Conservation (phyloP, 495 filamentous ascomycete genomes). For the Xylaria intraflava region DNA sequence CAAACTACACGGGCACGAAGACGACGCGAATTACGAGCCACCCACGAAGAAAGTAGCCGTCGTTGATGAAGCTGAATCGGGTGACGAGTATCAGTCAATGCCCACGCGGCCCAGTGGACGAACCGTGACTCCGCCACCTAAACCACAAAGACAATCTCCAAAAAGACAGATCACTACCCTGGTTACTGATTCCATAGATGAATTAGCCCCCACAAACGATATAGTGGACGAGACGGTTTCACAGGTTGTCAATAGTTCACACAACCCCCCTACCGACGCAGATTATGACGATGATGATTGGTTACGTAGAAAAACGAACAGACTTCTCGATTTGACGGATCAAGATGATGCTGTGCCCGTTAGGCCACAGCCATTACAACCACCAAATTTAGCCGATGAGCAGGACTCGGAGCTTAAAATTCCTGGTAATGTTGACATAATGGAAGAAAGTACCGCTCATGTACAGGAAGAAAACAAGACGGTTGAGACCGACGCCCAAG, state of each 20-base stretch:
- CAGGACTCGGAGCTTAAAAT: neutral
- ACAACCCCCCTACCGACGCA: neutral
- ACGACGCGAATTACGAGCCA: constrained; percentile 47
- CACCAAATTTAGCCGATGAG: neutral
- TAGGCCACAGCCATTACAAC: constrained; percentile 15
- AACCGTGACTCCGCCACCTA: neutral
- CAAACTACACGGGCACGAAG: constrained; percentile 43
- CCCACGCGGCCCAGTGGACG: constrained; percentile 25
- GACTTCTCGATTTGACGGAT: constrained; percentile 76
- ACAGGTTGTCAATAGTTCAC: neutral
- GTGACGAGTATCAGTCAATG: constrained; percentile 61
- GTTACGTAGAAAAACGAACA: constrained; percentile 87
- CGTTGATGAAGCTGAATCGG: constrained; percentile 47
- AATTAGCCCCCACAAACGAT: neutral
- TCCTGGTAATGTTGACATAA: neutral
- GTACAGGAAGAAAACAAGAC: constrained; percentile 21
- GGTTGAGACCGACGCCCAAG: constrained; percentile 21
- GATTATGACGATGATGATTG: constrained; percentile 78
- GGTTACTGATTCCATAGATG: neutral
- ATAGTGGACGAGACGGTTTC: constrained; percentile 7
- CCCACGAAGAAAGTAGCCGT: constrained; percentile 36
- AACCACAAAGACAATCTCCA: neutral
- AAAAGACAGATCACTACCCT: neutral
- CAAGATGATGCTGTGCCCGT: constrained; percentile 37
- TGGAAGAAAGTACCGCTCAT: constrained; percentile 20